Evolutionary conservation across 352 stramenopile species (phyloP).

Genomic region (Globisporangium mamillatum): DNA sequence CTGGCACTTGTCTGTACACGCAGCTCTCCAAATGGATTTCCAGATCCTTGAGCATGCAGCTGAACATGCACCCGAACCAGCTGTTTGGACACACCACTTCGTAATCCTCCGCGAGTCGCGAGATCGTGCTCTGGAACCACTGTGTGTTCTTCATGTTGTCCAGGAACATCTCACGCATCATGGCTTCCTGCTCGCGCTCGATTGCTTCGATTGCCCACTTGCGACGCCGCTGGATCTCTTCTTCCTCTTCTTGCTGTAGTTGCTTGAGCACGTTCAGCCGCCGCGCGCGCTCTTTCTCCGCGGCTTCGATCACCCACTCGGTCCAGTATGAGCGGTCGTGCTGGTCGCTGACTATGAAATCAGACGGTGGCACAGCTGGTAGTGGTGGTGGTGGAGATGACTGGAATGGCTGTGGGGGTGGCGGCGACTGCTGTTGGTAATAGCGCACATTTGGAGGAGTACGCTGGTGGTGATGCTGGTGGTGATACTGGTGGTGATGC

Average conservation of each 20-base stretch:
- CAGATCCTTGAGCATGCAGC: constrained; percentile 80
- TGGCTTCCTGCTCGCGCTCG: constrained; percentile 77
- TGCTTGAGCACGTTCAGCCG: constrained; percentile 63
- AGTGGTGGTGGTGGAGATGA: not conserved
- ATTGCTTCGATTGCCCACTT: constrained; percentile 78
- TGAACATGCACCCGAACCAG: constrained; percentile 85
- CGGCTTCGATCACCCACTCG: constrained; percentile 74
- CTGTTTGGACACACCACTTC: constrained; percentile 84
- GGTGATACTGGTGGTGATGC: not conserved
- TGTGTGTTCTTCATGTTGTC: constrained; percentile 89
- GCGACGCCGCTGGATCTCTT: constrained; percentile 58
- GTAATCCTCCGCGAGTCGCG: constrained; percentile 73
- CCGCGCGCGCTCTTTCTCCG: constrained; percentile 72
- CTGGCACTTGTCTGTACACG: constrained; percentile 72
- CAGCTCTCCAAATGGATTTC: constrained; percentile 66
- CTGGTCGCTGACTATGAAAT: constrained; percentile 1
- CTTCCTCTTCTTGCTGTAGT: constrained; percentile 72
- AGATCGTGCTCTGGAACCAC: constrained; percentile 87
- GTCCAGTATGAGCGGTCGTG: constrained; percentile 76
- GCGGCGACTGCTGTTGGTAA: not conserved
- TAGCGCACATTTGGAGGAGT: too few relatives aligned
- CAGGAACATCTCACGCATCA: constrained; percentile 82
- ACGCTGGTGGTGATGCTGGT: not conserved
- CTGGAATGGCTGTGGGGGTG: not conserved
- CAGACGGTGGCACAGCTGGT: not conserved